Evolutionary conservation across 805 yeast genomes (phyloP).

Genomic region (Wickerhamiella australiensis): DNA sequence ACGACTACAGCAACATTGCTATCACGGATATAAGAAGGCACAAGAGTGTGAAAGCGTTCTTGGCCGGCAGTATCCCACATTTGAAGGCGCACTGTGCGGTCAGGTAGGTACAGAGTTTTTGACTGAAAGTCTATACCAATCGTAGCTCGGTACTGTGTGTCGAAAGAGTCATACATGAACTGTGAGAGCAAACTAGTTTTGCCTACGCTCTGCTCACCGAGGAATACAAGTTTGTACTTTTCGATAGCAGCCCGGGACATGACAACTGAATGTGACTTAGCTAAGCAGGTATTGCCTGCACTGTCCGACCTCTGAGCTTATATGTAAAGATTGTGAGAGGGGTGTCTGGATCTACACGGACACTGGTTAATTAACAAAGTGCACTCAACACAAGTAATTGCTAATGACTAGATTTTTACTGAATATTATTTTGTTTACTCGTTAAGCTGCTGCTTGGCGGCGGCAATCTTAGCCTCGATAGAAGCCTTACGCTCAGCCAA

Average conservation of each 20-base stretch:
- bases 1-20: constrained; percentile 95
- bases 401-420: neutral
- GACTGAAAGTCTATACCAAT: constrained; percentile 93
- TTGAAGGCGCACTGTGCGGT: constrained; percentile 87
- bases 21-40: constrained; percentile 92
- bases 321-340: no score
- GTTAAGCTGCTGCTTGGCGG: constrained; percentile 29
- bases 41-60: constrained; percentile 86
- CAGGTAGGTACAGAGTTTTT: constrained; percentile 90
- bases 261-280: neutral
- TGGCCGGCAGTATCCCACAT: constrained; percentile 98
- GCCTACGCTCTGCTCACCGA: constrained; percentile 97
- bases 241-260: constrained; percentile 12
- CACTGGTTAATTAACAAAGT: no score
- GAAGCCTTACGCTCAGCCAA: constrained; percentile 80
- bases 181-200: constrained; percentile 93
- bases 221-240: constrained; percentile 63
- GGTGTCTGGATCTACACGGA: no score
- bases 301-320: neutral
- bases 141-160: constrained; percentile 87
- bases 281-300: neutral
- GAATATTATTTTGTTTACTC: constrained; percentile 8
- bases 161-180: constrained; percentile 95
- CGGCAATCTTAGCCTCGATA: constrained; percentile 89
- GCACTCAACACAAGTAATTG: no score